phyloP scores from a whole-genome alignment of 805 yeast genomes.

The Torulaspora gathmanii region DNA sequence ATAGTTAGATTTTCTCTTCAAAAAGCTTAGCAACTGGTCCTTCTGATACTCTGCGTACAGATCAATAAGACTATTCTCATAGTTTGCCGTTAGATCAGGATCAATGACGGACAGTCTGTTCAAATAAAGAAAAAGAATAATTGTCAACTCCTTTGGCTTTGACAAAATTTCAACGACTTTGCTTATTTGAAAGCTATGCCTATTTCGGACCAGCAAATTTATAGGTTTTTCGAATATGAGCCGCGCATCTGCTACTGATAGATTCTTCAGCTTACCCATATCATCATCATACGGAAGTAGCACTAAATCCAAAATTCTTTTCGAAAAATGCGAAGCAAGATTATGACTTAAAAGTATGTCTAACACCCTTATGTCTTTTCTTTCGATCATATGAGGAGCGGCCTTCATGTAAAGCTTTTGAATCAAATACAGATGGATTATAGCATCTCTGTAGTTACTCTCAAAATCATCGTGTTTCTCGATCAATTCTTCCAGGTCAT shows the following conservation, averaged over 20 bases:
- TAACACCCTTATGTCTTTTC: conserved; percentile 52
- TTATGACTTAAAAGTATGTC: conserved; percentile 60
- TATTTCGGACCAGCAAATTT: conserved; percentile 52
- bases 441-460: conserved; percentile 38
- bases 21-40: conserved; percentile 50
- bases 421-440: conserved; percentile 52
- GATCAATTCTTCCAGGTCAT: conserved; percentile 44
- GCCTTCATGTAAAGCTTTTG: conserved; percentile 59
- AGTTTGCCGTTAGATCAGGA: conserved; percentile 47
- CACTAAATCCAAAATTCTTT: conserved; percentile 50
- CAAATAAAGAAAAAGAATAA: conserved; percentile 61
- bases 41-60: conserved; percentile 61
- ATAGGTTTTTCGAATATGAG: conserved; percentile 43
- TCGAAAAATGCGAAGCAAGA: conserved; percentile 47
- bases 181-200: conserved; percentile 60
- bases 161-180: conserved; percentile 47
- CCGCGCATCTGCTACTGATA: conserved; percentile 42
- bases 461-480: conserved; percentile 31
- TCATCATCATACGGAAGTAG: conserved; percentile 37
- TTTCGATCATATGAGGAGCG: conserved; percentile 53
- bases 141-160: conserved; percentile 37
- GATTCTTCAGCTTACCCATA: conserved; percentile 36
- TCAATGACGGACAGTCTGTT: conserved; percentile 55
- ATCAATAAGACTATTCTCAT: conserved; percentile 62
- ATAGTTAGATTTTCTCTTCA: conserved; percentile 56